phyloP scores from a whole-genome alignment of 2,329 filamentous ascomycete species.

The Penicillium sp. region DNA sequence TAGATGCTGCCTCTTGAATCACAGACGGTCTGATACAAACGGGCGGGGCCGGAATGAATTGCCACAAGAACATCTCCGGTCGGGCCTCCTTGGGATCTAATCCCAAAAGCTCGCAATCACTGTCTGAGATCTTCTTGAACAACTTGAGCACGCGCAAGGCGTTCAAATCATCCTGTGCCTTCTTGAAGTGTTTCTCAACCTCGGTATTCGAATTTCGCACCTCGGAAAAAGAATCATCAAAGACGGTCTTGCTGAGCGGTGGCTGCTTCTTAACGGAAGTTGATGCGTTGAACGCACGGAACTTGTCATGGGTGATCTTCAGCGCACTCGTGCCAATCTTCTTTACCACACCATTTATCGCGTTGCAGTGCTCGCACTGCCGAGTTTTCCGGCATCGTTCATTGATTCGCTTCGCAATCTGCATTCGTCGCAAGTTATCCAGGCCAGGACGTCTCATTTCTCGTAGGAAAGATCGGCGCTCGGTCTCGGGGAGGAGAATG shows the following conservation, averaged over 20 bases:
- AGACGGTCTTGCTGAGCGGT: constrained; percentile 77
- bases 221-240: constrained; percentile 80
- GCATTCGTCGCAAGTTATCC: constrained; percentile 82
- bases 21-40: constrained; percentile 94
- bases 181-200: constrained; percentile 85
- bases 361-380: constrained; percentile 75
- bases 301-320: constrained; percentile 94
- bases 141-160: constrained; percentile 85
- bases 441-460: constrained; percentile 78
- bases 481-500: constrained; percentile 77
- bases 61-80: constrained; percentile 97
- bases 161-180: constrained; percentile 92
- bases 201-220: constrained; percentile 78
- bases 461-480: constrained; percentile 74
- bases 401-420: constrained; percentile 83
- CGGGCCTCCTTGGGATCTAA: constrained; percentile 83
- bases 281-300: constrained; percentile 82
- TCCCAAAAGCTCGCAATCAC: constrained; percentile 88
- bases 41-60: constrained; percentile 89
- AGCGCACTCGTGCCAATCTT: constrained; percentile 80
- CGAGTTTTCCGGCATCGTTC: constrained; percentile 87
- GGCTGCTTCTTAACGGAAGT: constrained; percentile 81
- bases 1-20: constrained; percentile 87
- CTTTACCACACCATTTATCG: constrained; percentile 86
- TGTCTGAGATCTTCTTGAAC: constrained; percentile 81